Evolutionary conservation across 1,284 basidiomycete species (phyloP).

Genomic region (Heterobasidion occidentale): DNA sequence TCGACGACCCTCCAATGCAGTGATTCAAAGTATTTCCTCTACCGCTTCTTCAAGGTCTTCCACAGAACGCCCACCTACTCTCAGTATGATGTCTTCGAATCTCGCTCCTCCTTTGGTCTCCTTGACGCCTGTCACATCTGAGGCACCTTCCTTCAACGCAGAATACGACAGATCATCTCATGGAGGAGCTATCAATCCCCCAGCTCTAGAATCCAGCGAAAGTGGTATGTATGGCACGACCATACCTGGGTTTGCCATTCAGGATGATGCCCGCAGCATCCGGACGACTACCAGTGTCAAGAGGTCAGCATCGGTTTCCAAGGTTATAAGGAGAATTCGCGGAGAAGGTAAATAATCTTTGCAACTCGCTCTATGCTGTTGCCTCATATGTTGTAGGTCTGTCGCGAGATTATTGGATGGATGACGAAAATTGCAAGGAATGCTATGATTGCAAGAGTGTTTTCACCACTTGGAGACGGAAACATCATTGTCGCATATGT

Average conservation of each 20-base stretch:
- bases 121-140: constrained; percentile 73
- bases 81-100: constrained; percentile 43
- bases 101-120: constrained; percentile 74
- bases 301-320: constrained; percentile 76
- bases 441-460: constrained; percentile 91
- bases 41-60: constrained; percentile 37
- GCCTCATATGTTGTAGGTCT: constrained; percentile 42
- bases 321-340: constrained; percentile 80
- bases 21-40: constrained; percentile 36
- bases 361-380: constrained; percentile 5
- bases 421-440: constrained; percentile 92
- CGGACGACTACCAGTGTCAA: constrained; percentile 65
- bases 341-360: constrained; percentile 59
- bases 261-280: constrained; percentile 75
- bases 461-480: constrained; percentile 88
- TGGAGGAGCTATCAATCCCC: constrained; percentile 36
- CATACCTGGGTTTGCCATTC: constrained; percentile 80
- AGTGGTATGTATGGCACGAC: constrained; percentile 54
- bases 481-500: constrained; percentile 93
- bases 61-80: constrained; percentile 48
- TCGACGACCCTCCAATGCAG: constrained; percentile 44
- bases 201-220: constrained; percentile 48
- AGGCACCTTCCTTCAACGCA: constrained; percentile 55
- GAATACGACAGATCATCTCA: constrained; percentile 57
- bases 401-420: constrained; percentile 94